These are phyloP conservation scores for Purpureocillium takamizusanense DNA, from an alignment of 2,329 filamentous ascomycete species.

Conservation along the genomic window DNA sequence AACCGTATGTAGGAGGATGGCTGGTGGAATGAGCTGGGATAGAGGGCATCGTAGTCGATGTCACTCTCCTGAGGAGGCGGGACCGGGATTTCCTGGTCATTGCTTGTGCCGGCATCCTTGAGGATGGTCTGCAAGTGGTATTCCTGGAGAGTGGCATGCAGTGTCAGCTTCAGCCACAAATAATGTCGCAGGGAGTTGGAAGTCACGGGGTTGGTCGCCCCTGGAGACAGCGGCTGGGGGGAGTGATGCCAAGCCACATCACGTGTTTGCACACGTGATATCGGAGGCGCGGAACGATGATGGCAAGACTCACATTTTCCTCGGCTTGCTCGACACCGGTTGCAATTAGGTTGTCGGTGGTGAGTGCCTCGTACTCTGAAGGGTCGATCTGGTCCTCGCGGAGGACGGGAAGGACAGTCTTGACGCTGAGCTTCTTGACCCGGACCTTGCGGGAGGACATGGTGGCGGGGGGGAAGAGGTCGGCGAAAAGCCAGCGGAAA, in stretches of 20 bases:
- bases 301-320: slow-evolving; percentile 72
- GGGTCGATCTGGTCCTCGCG: slow-evolving; percentile 86
- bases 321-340: slow-evolving; percentile 96
- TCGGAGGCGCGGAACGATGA: slow-evolving; percentile 18
- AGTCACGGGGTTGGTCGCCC: slow-evolving; percentile 6
- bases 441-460: slow-evolving; percentile 63
- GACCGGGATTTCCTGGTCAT: slow-evolving; percentile 55
- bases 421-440: slow-evolving; percentile 86
- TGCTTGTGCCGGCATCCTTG: slow-evolving; percentile 44
- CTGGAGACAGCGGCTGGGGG: slow-evolving; percentile 5
- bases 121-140: slow-evolving; percentile 85
- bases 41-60: slow-evolving; percentile 82
- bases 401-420: slow-evolving; percentile 79
- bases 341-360: slow-evolving; percentile 76
- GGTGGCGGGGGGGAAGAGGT: slow-evolving; percentile 30
- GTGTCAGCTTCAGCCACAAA: neutral
- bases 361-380: slow-evolving; percentile 76
- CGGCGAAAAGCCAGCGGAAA: slow-evolving; percentile 42
- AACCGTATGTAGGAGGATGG: slow-evolving; percentile 94
- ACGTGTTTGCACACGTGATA: slow-evolving; percentile 43
- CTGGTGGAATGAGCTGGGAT: slow-evolving; percentile 69
- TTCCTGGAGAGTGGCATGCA: slow-evolving; percentile 52
- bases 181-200: slow-evolving; percentile 18
- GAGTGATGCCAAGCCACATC: slow-evolving; percentile 21
- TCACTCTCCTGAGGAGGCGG: slow-evolving; percentile 55